Base-by-base conservation (phyloP, 306 rosid genomes). In the Pyrus communis region DNA sequence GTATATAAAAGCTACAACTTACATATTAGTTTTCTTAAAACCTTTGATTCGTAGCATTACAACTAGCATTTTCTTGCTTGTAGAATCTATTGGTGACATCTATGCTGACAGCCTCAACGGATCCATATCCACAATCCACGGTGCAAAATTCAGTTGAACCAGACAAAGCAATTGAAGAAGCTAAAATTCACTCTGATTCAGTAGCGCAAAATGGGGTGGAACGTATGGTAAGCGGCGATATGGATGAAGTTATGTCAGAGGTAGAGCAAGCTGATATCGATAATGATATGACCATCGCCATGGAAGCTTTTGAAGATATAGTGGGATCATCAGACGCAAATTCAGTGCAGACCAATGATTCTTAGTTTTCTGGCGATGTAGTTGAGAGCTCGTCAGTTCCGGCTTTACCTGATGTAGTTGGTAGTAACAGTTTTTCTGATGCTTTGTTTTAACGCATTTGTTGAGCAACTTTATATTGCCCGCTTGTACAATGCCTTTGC, bases 51-150 rank as follows among this genome's bases (percentile, higher is more conserved):
- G 43, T 31, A 31, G 62, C 45, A 27, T 75, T 66, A 58, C 66
- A 61, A 28, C 73, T 54, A 60, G 54, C 55, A 15, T 70, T 84
- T 46, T 76, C 65, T 76, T 76, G 52, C 75, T 54, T 88, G 88
- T 60, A 95, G 99, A 95, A 90, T 84, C 85, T 95, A 65, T 85
- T 85, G 79, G 99, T 92, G 86, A 95, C 99, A 21, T 89, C 97
- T 51, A 91, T 88, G 52, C 81, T 95, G 77, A 72, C 85, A 57
- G 76, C 86, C 77, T 79, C 87, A 69, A 61, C 83, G 15, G 97
- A 88, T 63, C 86, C 90, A 38, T 72, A 77, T 68, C 85, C 85
- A 10, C 90, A 82, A 81, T 59, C 89, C 46, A 46, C 76, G 3
- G 17, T 74, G 64, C 83, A 82, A 73, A 85, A 84, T 68, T 76